Evolutionary conservation across 805 yeast genomes (phyloP), one percentile per base, ranked within the genome.

Genomic region (Candida krabiensis): DNA sequence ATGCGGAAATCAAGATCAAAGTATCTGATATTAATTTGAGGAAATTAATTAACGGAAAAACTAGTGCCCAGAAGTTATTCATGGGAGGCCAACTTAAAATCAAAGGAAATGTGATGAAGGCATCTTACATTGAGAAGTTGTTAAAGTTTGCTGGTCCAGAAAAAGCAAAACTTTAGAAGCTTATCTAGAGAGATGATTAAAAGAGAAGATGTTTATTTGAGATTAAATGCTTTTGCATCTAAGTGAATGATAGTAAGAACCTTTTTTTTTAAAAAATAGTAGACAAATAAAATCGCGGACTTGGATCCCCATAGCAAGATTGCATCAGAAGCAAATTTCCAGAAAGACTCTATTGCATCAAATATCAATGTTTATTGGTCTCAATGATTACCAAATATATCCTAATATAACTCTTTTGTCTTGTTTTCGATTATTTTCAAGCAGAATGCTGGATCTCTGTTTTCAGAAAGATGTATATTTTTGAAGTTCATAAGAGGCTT

Each of bases 41-140:
- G 51, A 79, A 75, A 60, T 74, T 87, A 50, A 84, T 84, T 37
- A 67, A 70, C 44, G 95, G 95, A 46, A 84, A 86, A 71, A 80
- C 88, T 47, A 83, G 82, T 62, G 87, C 95, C 32, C 95, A 87
- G 66, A 82, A 80, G 67, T 74, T 87, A 56, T 87, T 86, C 64
- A 77, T 87, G 84, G 68, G 75, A 53, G 96, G 96, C 28, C 83
- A 83, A 64, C 76, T 87, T 63, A 86, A 86, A 73, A 81, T 87
- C 48, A 85, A 82, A 71, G 96, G 96, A 49, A 86, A 88, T 69
- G 83, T 87, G 68, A 84, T 84, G 90, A 87, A 87, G 73, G 95
- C 95, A 38, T 77, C 90, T 30, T 77, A 78, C 43, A 77, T 85
- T 43, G 91, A 84, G 64, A 67, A 73, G 33, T 77, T 85, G 34